Conservation (phyloP, 371 early-diverging fungal species). For the Mortierella sp. region DNA sequence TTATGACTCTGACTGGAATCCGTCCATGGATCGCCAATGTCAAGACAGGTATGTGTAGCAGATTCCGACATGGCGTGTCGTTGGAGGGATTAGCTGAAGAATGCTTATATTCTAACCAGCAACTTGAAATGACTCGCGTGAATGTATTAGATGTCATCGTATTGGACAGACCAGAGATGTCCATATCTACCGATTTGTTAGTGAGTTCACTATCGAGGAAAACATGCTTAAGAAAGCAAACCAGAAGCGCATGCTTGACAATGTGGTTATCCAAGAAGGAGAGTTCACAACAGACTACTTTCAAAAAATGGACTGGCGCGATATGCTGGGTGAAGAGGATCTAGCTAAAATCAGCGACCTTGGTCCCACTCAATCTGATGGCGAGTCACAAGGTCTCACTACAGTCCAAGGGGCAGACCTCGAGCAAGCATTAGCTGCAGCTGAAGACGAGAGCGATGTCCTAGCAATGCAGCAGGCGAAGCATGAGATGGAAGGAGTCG, state of each 20-base stretch:
- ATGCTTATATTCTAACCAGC: neutral
- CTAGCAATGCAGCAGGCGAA: slow-evolving; percentile 73
- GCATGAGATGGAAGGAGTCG: slow-evolving; percentile 73
- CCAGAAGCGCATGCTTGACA: slow-evolving; percentile 90
- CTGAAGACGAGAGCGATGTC: slow-evolving; percentile 82
- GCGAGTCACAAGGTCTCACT: slow-evolving; percentile 36
- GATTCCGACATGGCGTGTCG: slow-evolving; percentile 19
- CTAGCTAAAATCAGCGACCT: slow-evolving; percentile 66
- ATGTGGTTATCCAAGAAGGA: slow-evolving; percentile 88
- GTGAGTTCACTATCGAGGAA: slow-evolving; percentile 91
- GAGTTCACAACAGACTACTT: slow-evolving; percentile 83
- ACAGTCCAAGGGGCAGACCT: slow-evolving; percentile 62
- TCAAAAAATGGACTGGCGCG: slow-evolving; percentile 78
- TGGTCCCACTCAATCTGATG: slow-evolving; percentile 30
- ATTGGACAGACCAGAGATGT: slow-evolving; percentile 96
- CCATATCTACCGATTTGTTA: slow-evolving; percentile 92
- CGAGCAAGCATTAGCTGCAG: slow-evolving; percentile 76
- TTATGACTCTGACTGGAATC: slow-evolving; percentile 98
- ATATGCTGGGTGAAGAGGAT: slow-evolving; percentile 65
- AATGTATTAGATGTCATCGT: slow-evolving; percentile 86
- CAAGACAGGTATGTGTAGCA: slow-evolving; percentile 62
- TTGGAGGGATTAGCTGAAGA: no score
- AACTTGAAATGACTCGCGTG: neutral
- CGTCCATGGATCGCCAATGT: slow-evolving; percentile 83
- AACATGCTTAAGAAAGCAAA: slow-evolving; percentile 86